Evolutionary conservation across 176 grass and related monocot species (phyloP), one percentile per base, ranked within the genome.

Genomic region (Dendrocalamus sinicus): DNA sequence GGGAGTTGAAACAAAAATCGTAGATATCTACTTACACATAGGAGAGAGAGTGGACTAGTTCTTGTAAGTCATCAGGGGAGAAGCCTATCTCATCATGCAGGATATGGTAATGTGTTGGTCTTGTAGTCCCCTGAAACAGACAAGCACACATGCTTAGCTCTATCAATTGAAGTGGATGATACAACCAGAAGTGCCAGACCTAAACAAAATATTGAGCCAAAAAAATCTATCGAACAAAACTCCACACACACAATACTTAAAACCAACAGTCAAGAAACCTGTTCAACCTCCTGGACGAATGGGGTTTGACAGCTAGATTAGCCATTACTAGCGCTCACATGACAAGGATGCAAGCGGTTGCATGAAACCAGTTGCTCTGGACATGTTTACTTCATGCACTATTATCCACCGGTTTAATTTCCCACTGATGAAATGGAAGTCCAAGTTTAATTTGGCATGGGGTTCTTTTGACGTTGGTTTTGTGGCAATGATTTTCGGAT

Each of bases 51-150:
- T 98, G 96, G 10, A 98, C 96, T 32, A 98, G 76, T 11, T 98
- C 96, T 78, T 98, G 93, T 12, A 98, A 78, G 50, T 92, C 88
- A 86, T 96, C 96, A 59, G 92, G 69, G 2, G 79, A 50, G 35
- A 98, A 98, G 19, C 90, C 93, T 47, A 98, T 94, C 78, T 98
- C 91, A 79, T 98, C 96, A 85, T 94, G 88, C 28, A 98, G 74
- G 17, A 98, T 86, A 75, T 98, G 96, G 26, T 98, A 98, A 61
- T 96, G 96, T 0, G 93, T 98, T 1, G 96, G 96, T 19, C 91
- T 91, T 0, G 91, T 98, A 9, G 96, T 98, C 5, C 96, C 96
- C 96, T 98, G 87, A 23, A 9, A 65, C 35, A 81, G 1, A 86
- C 3, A 88, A 23, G 4, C 26, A 40, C 6, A 7, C 1, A 23